Evolutionary conservation across 768 basidiomycete genomes (phyloP).

Genomic region (Hericium erinaceus): DNA sequence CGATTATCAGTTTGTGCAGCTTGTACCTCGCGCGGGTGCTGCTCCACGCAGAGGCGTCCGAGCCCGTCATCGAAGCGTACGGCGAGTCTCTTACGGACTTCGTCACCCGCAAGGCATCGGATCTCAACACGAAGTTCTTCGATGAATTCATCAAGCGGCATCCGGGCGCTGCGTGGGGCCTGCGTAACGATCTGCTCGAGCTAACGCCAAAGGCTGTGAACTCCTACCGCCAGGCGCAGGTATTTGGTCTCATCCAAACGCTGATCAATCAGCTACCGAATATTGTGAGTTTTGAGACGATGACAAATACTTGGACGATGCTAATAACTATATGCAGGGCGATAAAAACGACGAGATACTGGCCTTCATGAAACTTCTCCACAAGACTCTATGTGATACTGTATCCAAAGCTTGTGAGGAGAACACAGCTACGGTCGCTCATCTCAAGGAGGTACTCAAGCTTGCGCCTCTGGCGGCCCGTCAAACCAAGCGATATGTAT

Average conservation of each 20-base stretch:
- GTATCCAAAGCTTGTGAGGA: conserved; percentile 41
- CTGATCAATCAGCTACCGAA: conserved; percentile 48
- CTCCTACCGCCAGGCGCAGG: conserved; percentile 65
- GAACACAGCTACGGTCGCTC: conserved; percentile 42
- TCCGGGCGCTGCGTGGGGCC: conserved; percentile 53
- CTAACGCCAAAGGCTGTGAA: conserved; percentile 58
- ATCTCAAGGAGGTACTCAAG: conserved; percentile 76
- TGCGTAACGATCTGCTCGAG: conserved; percentile 52
- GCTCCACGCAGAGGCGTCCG: conserved; percentile 27
- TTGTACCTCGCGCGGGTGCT: conserved; percentile 58
- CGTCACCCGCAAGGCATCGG: conserved; percentile 70
- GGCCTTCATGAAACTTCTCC: conserved; percentile 43
- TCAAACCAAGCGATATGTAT: conserved; percentile 43
- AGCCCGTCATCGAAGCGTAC: conserved; percentile 45
- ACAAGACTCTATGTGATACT: conserved; percentile 37
- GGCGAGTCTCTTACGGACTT: conserved; percentile 64
- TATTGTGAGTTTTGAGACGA: conserved; percentile 28
- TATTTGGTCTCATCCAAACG: conserved; percentile 58
- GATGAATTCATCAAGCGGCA: conserved; percentile 65
- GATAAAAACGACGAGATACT: conserved; percentile 31
- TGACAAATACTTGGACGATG: not conserved
- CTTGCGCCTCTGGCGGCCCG: conserved; percentile 56
- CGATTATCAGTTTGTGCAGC: conserved; percentile 58
- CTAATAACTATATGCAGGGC: conserved; percentile 18
- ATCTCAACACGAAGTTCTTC: conserved; percentile 67